Conservation (phyloP, 2,329 filamentous ascomycete genomes). For the Phialemoniopsis sp. region DNA sequence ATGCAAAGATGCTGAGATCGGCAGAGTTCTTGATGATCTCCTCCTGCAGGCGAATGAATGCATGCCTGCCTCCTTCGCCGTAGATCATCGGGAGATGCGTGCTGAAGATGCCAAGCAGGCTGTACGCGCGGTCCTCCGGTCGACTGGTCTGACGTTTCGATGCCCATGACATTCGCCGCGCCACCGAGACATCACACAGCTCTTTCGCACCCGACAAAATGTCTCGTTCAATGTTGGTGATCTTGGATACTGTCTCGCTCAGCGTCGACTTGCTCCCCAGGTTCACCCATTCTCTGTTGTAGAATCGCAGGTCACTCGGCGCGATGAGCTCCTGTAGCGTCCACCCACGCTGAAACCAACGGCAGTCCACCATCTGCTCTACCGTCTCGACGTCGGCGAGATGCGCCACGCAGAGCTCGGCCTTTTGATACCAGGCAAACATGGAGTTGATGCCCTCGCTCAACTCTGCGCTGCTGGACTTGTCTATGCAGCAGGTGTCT, state of each 20-base stretch:
- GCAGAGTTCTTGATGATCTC: conserved; percentile 5
- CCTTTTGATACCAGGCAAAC: conserved; percentile 24
- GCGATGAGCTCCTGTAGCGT: conserved; percentile 16
- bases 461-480: conserved; percentile 25
- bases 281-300: conserved; percentile 10
- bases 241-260: too few relatives aligned
- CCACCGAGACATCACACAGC: conserved; percentile 7
- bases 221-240: too few relatives aligned
- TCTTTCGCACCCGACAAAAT: too few relatives aligned
- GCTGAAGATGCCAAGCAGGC: conserved; percentile 13
- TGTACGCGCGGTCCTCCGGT: conserved; percentile 14
- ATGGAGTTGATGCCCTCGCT: conserved; percentile 22
- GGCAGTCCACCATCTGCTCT: neutral
- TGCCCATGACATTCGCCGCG: conserved; percentile 13
- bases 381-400: conserved; percentile 23
- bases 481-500: conserved; percentile 33
- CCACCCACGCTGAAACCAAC: conserved; percentile 14
- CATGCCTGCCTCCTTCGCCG: conserved; percentile 9
- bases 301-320: conserved; percentile 13
- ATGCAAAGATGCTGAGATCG: neutral
- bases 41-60: conserved; percentile 13
- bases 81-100: conserved; percentile 12
- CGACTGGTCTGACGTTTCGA: conserved; percentile 7
- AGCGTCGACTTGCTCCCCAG: conserved; percentile 13
- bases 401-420: conserved; percentile 27